A percentile compares a stretch with the other conserved stretches of the same genome.
These are phyloP conservation scores for Xerocomellus amylosporus DNA, from an alignment of 768 basidiomycete species.

Conservation along the genomic window DNA sequence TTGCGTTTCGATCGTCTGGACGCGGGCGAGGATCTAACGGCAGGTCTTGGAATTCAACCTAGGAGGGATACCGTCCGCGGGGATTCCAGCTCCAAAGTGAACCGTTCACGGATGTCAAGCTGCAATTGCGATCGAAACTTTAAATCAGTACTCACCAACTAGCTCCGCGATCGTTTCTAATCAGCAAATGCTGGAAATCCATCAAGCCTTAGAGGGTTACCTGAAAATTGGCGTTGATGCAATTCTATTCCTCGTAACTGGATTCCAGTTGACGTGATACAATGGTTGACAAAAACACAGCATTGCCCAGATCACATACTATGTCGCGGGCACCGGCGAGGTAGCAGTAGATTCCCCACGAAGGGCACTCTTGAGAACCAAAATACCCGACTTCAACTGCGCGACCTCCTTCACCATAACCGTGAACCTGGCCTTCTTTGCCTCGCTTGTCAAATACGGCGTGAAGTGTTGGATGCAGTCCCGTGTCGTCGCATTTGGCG, in stretches of 20 bases:
- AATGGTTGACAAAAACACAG: slow-evolving; percentile 16
- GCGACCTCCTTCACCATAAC: slow-evolving; percentile 78
- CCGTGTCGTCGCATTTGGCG: slow-evolving; percentile 66
- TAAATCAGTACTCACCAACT: slow-evolving; percentile 15
- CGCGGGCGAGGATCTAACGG: neutral
- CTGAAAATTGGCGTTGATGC: neutral
- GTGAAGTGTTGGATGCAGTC: slow-evolving; percentile 82
- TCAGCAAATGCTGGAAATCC: neutral
- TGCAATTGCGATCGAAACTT: slow-evolving; percentile 19
- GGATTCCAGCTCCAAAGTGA: neutral
- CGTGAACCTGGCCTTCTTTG: slow-evolving; percentile 74
- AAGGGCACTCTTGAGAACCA: slow-evolving; percentile 51
- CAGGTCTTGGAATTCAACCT: slow-evolving; percentile 11
- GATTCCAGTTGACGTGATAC: slow-evolving; percentile 17
- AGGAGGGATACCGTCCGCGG: neutral
- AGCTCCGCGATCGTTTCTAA: neutral
- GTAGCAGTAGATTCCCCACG: slow-evolving; percentile 29
- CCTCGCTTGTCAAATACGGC: slow-evolving; percentile 65
- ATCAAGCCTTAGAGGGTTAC: neutral
- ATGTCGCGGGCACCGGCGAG: slow-evolving; percentile 25
- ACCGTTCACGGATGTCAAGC: neutral
- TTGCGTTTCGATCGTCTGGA: slow-evolving; percentile 6
- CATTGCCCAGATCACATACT: slow-evolving; percentile 18
- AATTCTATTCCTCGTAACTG: slow-evolving; percentile 1
- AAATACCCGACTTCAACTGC: slow-evolving; percentile 60